Base-by-base conservation (phyloP, 2,329 filamentous ascomycete genomes). In the Aspergillus glaucus region DNA sequence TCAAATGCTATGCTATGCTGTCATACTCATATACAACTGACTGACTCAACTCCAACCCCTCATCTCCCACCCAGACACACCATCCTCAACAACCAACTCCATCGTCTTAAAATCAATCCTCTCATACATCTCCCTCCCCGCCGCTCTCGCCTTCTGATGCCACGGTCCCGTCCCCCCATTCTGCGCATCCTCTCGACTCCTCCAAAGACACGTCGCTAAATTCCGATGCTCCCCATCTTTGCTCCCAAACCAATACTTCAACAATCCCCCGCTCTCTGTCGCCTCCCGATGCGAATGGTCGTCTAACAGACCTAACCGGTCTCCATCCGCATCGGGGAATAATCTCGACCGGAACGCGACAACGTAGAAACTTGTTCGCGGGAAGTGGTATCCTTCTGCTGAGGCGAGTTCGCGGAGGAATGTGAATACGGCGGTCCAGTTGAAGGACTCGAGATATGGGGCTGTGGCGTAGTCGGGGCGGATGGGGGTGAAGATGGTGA, bases 191-290 rank as follows among this genome's bases (percentile, higher is more conserved):
- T 80, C 64, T 9, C 73, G 68, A 75, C 79, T 67, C 70, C 82
- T 66, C 81, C 80, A 75, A 71, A 88, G 64, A 77, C 84, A 90
- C 44, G 90, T 95, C 40, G 91, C 91, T 60, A 96, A 69, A 70
- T 95, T 95, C 62, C 81, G 76, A 53, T 85, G 78, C 45, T 86
- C 75, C 40, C 67, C 72, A 70, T 94, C 82, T 17, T 86, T 84
- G 30, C 73, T 76, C 2, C 89, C 88, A 67, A 94, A 95, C 89
- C 91, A 95, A 69, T 96, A 95, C 80, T 95, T 95, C 62, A 95
- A 71, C 62, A 96, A 79, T 0, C 89, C 89, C 5, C 90, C 90
- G 60, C 83, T 87, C 36, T 78, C 78, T 15, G 84, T 85, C 10
- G 91, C 91, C 66, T 95, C 90, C 21, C 80, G 77, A 65, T 95